phyloP scores from a whole-genome alignment of 2,329 filamentous ascomycete genomes.

The Trichoderma cornu-damae region DNA sequence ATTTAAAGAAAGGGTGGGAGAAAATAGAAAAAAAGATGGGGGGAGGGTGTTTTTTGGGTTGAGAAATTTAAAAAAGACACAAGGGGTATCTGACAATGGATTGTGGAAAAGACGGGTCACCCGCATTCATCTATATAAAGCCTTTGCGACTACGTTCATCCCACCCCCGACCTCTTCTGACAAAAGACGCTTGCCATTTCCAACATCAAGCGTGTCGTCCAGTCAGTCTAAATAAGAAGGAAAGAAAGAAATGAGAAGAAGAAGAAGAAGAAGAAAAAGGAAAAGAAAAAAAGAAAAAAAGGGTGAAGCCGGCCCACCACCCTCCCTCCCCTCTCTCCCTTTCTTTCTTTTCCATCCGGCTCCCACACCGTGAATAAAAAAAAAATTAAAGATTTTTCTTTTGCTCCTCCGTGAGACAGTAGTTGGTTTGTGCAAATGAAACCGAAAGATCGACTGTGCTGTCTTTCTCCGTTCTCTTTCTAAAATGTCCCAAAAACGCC shows the following conservation, averaged over 20 bases:
- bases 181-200: slow-evolving; percentile 2
- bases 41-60: too few species aligned
- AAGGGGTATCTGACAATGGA: slow-evolving; percentile 11
- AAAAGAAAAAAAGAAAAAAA: not conserved
- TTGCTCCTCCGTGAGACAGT: slow-evolving; percentile 2
- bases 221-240: not conserved
- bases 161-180: not conserved
- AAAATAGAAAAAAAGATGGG: too few species aligned
- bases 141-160: slow-evolving; percentile 9
- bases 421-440: slow-evolving; percentile 11
- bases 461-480: slow-evolving; percentile 20
- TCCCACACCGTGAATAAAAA: slow-evolving; percentile 5
- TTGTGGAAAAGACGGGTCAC: slow-evolving; percentile 18
- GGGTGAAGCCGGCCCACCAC: not conserved
- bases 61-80: slow-evolving; percentile 7
- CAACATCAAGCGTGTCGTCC: slow-evolving; percentile 4
- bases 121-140: slow-evolving; percentile 16
- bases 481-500: slow-evolving; percentile 30
- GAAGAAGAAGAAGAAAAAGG: too few species aligned
- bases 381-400: not conserved
- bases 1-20: not conserved
- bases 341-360: not conserved
- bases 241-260: not conserved
- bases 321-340: not conserved
- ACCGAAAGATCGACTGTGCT: slow-evolving; percentile 17